These are phyloP conservation scores for Colletotrichum phormii DNA, from an alignment of 2,329 filamentous ascomycete genomes.

Conservation along the genomic window DNA sequence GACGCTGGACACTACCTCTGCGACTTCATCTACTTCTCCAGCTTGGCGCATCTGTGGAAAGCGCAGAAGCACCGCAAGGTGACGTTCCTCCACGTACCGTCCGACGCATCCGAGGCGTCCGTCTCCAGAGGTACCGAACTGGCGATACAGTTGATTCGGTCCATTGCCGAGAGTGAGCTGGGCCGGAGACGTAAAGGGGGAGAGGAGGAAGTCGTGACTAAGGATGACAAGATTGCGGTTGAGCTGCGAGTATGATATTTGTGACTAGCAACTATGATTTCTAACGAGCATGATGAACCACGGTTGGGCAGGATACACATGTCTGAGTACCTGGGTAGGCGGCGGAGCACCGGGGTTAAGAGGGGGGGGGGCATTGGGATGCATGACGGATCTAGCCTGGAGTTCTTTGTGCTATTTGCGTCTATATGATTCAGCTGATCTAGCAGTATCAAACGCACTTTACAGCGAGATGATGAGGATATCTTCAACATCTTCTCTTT, in stretches of 20 bases:
- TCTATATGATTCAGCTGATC: background rate
- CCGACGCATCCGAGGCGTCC: conserved; percentile 61
- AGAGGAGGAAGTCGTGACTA: background rate
- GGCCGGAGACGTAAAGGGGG: conserved; percentile 26
- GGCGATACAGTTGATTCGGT: conserved; percentile 65
- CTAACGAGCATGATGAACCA: background rate
- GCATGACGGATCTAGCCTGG: background rate
- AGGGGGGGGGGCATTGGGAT: background rate
- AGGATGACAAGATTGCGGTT: conserved; percentile 35
- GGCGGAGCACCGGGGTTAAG: background rate
- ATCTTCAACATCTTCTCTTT: no score
- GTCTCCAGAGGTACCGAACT: conserved; percentile 64
- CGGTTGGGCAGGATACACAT: background rate
- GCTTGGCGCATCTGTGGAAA: conserved; percentile 68
- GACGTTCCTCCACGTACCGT: conserved; percentile 80
- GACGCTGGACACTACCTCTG: conserved; percentile 81
- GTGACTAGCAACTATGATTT: background rate
- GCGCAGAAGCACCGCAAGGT: conserved; percentile 61
- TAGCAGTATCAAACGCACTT: background rate
- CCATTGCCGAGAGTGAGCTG: conserved; percentile 65
- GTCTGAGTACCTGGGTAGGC: background rate
- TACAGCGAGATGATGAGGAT: no score
- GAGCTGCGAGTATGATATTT: conserved; percentile 33
- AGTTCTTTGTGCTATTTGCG: background rate
- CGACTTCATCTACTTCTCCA: conserved; percentile 83